Conservation (phyloP, 23 red algal species). For the Gracilaria caudata region DNA sequence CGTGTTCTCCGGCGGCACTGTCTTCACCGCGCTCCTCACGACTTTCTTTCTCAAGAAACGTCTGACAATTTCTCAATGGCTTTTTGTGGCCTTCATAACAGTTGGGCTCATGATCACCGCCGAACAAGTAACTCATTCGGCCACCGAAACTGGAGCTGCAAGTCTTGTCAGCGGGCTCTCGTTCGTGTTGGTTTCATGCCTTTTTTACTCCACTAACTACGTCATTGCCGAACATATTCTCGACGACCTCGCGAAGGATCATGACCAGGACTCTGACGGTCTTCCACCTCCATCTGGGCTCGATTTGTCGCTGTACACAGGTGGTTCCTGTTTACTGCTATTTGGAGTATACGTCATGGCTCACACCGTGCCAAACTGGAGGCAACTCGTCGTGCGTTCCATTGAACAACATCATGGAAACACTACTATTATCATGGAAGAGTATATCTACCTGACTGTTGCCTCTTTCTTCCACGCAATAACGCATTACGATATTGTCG, state of each 20-base stretch:
- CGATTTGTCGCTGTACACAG: conserved; percentile 82
- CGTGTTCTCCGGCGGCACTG: conserved; percentile 84
- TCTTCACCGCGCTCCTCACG: conserved; percentile 79
- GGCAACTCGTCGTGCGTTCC: conserved; percentile 55
- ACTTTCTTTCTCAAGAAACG: conserved; percentile 68
- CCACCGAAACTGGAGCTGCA: conserved; percentile 34
- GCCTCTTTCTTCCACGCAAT: conserved; percentile 78
- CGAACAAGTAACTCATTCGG: conserved; percentile 66
- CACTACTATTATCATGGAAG: conserved; percentile 58
- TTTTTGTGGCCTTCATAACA: conserved; percentile 65
- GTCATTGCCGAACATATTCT: conserved; percentile 86
- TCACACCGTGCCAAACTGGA: conserved; percentile 84
- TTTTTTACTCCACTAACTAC: conserved; percentile 86
- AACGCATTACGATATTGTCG: conserved; percentile 81
- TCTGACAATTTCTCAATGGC: conserved; percentile 70
- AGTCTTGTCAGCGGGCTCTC: conserved; percentile 58
- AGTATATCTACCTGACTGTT: conserved; percentile 64
- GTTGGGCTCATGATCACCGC: conserved; percentile 80
- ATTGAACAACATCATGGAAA: conserved; percentile 79
- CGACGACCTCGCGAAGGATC: conserved; percentile 13
- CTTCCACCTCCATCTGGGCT: conserved; percentile 70
- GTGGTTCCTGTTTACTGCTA: conserved; percentile 67
- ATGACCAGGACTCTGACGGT: conserved; percentile 41
- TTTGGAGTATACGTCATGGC: conserved; percentile 72
- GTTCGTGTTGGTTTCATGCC: conserved; percentile 75